Percentiles rank a stretch among this genome's conserved stretches.
Conservation (phyloP, 2,329 filamentous ascomycete genomes). For the Cercospora zeae-maydis region DNA sequence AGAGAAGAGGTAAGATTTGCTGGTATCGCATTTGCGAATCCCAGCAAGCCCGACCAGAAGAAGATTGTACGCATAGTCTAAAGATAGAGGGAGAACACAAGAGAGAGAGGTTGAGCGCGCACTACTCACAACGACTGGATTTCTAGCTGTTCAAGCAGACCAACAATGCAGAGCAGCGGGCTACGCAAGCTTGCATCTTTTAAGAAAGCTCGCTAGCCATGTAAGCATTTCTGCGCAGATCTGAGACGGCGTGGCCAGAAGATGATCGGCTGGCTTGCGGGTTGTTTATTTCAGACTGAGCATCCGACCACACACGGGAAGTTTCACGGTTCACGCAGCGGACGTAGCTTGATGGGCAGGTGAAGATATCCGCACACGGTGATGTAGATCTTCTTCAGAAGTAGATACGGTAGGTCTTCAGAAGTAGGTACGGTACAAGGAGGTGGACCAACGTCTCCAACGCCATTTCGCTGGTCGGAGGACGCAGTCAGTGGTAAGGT, state of each 20-base stretch:
- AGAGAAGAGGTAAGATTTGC: constrained; percentile 11
- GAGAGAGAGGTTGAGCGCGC: neutral
- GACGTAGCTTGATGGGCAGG: neutral
- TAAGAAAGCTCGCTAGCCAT: neutral
- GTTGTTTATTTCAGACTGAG: neutral
- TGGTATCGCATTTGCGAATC: constrained; percentile 2
- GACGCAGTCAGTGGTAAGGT: neutral
- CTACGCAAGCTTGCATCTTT: neutral
- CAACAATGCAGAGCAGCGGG: neutral
- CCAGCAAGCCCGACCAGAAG: constrained; percentile 18
- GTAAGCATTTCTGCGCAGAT: neutral
- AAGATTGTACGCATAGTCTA: constrained; percentile 11
- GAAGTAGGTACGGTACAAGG: neutral
- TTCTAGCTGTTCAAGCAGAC: neutral
- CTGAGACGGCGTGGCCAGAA: neutral
- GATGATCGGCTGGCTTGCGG: constrained; percentile 7
- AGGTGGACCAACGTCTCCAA: constrained; percentile 6
- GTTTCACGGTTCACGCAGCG: constrained; percentile 1
- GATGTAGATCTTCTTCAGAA: constrained; percentile 7
- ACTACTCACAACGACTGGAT: neutral
- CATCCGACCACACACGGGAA: constrained; percentile 6
- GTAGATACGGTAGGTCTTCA: neutral
- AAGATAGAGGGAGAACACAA: neutral
- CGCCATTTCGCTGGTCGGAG: constrained; percentile 2
- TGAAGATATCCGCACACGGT: neutral